Conservation (phyloP, 352 stramenopile species). For the Pythium phragmiticola region DNA sequence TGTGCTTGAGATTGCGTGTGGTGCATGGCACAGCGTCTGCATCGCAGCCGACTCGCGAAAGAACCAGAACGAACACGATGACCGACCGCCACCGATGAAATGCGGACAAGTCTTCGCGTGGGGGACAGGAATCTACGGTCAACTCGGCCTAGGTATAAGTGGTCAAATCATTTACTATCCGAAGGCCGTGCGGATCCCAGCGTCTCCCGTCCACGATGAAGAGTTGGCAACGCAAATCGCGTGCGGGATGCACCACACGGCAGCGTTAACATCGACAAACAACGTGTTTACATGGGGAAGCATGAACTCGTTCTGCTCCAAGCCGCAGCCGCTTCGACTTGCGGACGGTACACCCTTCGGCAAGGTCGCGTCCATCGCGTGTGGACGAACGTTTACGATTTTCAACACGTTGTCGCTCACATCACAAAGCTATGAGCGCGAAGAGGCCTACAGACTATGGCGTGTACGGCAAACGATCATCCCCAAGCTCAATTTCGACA, state of each 20-base stretch:
- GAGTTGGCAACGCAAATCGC: slow-evolving; percentile 42
- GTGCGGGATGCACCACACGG: slow-evolving; percentile 69
- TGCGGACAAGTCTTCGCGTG: slow-evolving; percentile 50
- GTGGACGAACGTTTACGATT: slow-evolving; percentile 68
- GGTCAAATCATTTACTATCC: slow-evolving; percentile 49
- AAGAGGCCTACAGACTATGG: slow-evolving; percentile 52
- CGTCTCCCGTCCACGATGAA: slow-evolving; percentile 36
- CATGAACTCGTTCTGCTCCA: slow-evolving; percentile 41
- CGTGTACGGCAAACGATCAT: slow-evolving; percentile 40
- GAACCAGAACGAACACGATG: slow-evolving; percentile 11
- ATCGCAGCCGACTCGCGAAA: slow-evolving; percentile 33
- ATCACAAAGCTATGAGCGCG: slow-evolving; percentile 54
- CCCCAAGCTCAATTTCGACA: slow-evolving; percentile 47
- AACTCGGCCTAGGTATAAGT: slow-evolving; percentile 47
- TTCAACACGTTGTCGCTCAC: slow-evolving; percentile 67
- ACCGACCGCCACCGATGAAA: neutral
- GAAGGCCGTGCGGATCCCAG: slow-evolving; percentile 34
- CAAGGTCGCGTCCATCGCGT: slow-evolving; percentile 56
- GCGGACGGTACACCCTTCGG: slow-evolving; percentile 37
- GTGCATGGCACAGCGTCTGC: slow-evolving; percentile 72
- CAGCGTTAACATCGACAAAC: slow-evolving; percentile 48
- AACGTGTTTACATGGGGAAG: slow-evolving; percentile 73
- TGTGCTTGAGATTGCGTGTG: slow-evolving; percentile 61
- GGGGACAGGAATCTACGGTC: slow-evolving; percentile 73
- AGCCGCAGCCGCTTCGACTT: slow-evolving; percentile 38